Conservation (phyloP, 2,329 filamentous ascomycete species). For the Teratosphaeria zuluensis region DNA sequence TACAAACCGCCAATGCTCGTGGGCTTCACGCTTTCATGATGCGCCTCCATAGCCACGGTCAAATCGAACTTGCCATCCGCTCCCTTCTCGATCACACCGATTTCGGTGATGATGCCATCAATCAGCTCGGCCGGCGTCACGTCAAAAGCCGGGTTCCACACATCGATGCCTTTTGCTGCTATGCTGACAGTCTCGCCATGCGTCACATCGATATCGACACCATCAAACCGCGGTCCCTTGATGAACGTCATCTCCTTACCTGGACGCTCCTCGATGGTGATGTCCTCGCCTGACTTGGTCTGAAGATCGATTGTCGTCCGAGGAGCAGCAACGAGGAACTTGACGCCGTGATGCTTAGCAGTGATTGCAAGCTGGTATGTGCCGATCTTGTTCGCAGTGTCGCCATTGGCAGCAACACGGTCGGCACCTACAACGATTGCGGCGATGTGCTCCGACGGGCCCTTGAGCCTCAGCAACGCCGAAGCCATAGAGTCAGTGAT, state of each 20-base stretch:
- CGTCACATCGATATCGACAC: conserved; percentile 51
- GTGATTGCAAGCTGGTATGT: conserved; percentile 91
- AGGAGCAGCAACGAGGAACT: conserved; percentile 90
- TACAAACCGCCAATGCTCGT: conserved; percentile 22
- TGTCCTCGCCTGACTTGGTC: conserved; percentile 66
- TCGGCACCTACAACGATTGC: conserved; percentile 93
- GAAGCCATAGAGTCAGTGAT: conserved; percentile 97
- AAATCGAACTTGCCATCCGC: conserved; percentile 56
- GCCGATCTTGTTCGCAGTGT: conserved; percentile 97
- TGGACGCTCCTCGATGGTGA: conserved; percentile 83
- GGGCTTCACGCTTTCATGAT: conserved; percentile 26
- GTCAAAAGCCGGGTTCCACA: conserved; percentile 97
- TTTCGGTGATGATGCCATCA: conserved; percentile 89
- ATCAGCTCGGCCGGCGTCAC: conserved; percentile 84
- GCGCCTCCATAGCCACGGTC: conserved; percentile 22
- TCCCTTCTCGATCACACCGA: conserved; percentile 74
- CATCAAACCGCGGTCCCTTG: conserved; percentile 59
- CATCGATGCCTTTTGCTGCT: conserved; percentile 63
- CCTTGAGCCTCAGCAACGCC: conserved; percentile 62
- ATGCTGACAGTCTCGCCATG: conserved; percentile 66
- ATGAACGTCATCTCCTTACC: conserved; percentile 74
- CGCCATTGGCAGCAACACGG: conserved; percentile 88
- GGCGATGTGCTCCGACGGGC: conserved; percentile 54
- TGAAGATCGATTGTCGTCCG: conserved; percentile 85
- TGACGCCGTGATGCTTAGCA: conserved; percentile 76